A percentile compares a stretch with the other conserved stretches of the same genome.
These are phyloP conservation scores for Arthrobotrys sphaeroides DNA, from an alignment of 2,329 filamentous ascomycete species.

Conservation along the genomic window DNA sequence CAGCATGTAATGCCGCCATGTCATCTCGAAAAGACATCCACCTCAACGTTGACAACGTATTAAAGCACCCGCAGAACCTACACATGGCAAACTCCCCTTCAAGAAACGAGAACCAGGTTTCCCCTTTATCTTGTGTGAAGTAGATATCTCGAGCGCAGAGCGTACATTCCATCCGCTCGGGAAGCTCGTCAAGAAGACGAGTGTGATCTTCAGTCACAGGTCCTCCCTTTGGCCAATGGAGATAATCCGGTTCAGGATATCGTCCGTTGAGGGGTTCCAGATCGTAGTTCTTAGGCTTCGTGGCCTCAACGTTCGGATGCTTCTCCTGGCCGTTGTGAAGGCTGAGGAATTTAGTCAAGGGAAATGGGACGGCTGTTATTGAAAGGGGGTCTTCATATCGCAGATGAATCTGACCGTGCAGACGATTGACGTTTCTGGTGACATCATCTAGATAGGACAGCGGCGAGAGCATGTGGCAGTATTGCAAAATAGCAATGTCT, in stretches of 20 bases:
- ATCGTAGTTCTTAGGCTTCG: constrained; percentile 24
- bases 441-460: constrained; percentile 30
- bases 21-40: constrained; percentile 48
- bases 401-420: constrained; percentile 9
- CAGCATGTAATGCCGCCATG: constrained; percentile 20
- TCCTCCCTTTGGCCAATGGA: constrained; percentile 39
- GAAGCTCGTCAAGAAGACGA: constrained; percentile 38
- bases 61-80: constrained; percentile 39
- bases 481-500: constrained; percentile 38
- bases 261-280: constrained; percentile 23
- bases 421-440: constrained; percentile 24
- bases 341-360: not conserved
- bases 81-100: constrained; percentile 35
- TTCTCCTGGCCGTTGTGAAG: not conserved
- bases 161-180: constrained; percentile 36
- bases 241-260: constrained; percentile 19
- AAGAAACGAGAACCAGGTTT: constrained; percentile 42
- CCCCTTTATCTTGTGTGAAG: constrained; percentile 43
- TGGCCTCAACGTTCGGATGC: not conserved
- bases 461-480: constrained; percentile 46
- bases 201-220: constrained; percentile 3
- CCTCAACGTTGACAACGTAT: constrained; percentile 29
- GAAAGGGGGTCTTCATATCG: constrained; percentile 33
- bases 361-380: constrained; percentile 19
- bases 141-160: constrained; percentile 39